Percentiles rank a stretch among this genome's conserved stretches.
Conservation (phyloP, 768 basidiomycete genomes). For the Boletus subparvulus region DNA sequence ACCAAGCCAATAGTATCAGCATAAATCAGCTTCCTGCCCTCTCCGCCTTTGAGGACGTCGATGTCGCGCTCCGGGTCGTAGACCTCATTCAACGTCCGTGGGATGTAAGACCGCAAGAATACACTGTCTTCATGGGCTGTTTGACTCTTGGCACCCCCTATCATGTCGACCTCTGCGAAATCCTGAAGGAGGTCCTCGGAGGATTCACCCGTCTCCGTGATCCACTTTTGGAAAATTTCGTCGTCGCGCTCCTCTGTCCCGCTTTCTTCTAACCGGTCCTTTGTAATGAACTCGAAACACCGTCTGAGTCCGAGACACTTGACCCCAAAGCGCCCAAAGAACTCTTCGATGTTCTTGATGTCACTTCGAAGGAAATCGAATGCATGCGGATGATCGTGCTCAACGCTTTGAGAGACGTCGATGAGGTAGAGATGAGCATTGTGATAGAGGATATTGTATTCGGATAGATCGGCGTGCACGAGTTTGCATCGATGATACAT, state of each 20-base stretch:
- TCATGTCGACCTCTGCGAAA: constrained; percentile 9
- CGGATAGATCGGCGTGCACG: constrained; percentile 96
- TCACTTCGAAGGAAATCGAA: constrained; percentile 96
- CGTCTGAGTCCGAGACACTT: constrained; percentile 73
- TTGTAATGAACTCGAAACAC: constrained; percentile 88
- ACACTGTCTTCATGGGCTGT: constrained; percentile 79
- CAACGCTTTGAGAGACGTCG: constrained; percentile 98
- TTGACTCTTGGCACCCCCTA: constrained; percentile 12
- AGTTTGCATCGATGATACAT: constrained; percentile 92
- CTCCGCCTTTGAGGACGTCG: constrained; percentile 67
- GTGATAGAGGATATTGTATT: constrained; percentile 96
- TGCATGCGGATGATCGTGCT: constrained; percentile 95
- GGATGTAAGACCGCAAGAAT: constrained; percentile 91
- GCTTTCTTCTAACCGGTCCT: constrained; percentile 41
- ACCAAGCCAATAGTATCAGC: constrained; percentile 83
- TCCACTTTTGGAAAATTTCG: constrained; percentile 45
- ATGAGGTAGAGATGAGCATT: constrained; percentile 84
- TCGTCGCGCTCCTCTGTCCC: constrained; percentile 28
- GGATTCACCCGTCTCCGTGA: constrained; percentile 39
- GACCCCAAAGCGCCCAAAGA: constrained; percentile 77
- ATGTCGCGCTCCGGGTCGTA: constrained; percentile 95
- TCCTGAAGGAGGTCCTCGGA: constrained; percentile 12
- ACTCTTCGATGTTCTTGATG: constrained; percentile 90
- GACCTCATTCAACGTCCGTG: constrained; percentile 87
- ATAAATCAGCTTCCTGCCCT: constrained; percentile 78